Evolutionary conservation across 2,329 filamentous ascomycete species (phyloP), one percentile per base, ranked within the genome.

Genomic region (Xylariaceae sp.): DNA sequence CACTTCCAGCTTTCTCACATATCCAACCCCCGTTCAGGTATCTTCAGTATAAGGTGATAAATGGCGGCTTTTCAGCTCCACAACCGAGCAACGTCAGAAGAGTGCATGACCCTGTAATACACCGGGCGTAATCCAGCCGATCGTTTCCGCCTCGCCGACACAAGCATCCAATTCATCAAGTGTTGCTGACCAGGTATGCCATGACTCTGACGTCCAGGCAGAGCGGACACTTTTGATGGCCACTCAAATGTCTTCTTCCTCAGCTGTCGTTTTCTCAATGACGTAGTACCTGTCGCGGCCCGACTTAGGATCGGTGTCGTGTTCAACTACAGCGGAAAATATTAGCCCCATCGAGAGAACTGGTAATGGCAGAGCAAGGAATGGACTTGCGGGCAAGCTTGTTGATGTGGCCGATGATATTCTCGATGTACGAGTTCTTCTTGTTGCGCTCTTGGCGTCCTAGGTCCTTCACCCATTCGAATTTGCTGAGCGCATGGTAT

Each of bases 401-500:
- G 73, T 79, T 80, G 57, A 86, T 76, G 60, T 83, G 80, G 46
- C 76, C 78, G 63, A 86, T 78, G 71, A 84, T 81, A 72, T 86
- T 85, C 77, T 86, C 83, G 68, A 85, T 80, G 58, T 80, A 74
- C 57, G 81, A 83, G 67, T 86, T 81, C 72, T 81, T 79, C 64
- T 75, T 72, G 66, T 74, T 78, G 62, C 83, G 78, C 71, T 82
- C 77, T 74, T 82, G 80, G 68, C 83, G 80, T 56, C 83, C 83
- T 32, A 86, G 76, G 67, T 85, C 77, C 67, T 83, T 78, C 58
- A 86, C 76, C 74, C 75, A 79, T 32, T 71, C 62, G 62, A 84
- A 77, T 67, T 76, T 74, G 74, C 84, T 84, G 60, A 86, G 76
- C 41, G 83, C 68, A 69, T 76, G 80, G 74, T 86, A 86, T 58